Conservation (phyloP, 495 filamentous ascomycete genomes). For the Hypoxylon subgilvum region DNA sequence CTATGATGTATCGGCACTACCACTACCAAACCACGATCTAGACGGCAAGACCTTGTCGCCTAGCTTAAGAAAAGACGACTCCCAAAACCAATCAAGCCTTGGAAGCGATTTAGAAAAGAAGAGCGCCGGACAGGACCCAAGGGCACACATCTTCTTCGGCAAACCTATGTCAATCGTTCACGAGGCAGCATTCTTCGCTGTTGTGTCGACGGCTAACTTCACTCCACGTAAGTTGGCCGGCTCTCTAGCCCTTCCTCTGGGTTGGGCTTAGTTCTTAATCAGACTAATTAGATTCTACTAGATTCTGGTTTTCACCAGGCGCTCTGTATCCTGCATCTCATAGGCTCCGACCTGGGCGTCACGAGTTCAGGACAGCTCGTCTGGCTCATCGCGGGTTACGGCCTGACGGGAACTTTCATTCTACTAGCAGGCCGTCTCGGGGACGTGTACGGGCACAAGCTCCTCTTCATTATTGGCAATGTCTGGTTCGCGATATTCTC, state of each 20-base stretch:
- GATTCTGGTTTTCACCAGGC: slow-evolving; percentile 43
- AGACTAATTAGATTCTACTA: slow-evolving; percentile 7
- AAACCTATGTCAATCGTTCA: slow-evolving; percentile 37
- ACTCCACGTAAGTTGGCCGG: slow-evolving; percentile 37
- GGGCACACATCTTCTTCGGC: slow-evolving; percentile 35
- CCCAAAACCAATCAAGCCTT: slow-evolving; percentile 25
- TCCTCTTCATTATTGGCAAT: slow-evolving; percentile 68
- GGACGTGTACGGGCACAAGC: slow-evolving; percentile 70
- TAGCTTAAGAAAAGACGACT: slow-evolving; percentile 17
- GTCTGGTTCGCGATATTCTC: slow-evolving; percentile 69
- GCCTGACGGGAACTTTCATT: slow-evolving; percentile 74
- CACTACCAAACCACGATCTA: slow-evolving; percentile 4
- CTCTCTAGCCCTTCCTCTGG: not conserved
- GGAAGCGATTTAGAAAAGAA: slow-evolving; percentile 37
- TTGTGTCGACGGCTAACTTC: slow-evolving; percentile 43
- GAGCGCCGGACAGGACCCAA: slow-evolving; percentile 14
- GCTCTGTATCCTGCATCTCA: slow-evolving; percentile 45
- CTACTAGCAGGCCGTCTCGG: slow-evolving; percentile 69
- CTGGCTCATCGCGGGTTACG: slow-evolving; percentile 62
- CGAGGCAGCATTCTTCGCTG: slow-evolving; percentile 38
- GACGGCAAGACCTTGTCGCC: slow-evolving; percentile 20
- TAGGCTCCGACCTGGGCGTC: slow-evolving; percentile 53
- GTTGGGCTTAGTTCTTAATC: not conserved
- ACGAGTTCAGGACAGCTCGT: slow-evolving; percentile 50
- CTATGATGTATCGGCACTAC: slow-evolving; percentile 1